A percentile compares a stretch with the other conserved stretches of the same genome.
These are phyloP conservation scores for Pythium brassicae DNA, from an alignment of 352 stramenopile species.

Conservation along the genomic window DNA sequence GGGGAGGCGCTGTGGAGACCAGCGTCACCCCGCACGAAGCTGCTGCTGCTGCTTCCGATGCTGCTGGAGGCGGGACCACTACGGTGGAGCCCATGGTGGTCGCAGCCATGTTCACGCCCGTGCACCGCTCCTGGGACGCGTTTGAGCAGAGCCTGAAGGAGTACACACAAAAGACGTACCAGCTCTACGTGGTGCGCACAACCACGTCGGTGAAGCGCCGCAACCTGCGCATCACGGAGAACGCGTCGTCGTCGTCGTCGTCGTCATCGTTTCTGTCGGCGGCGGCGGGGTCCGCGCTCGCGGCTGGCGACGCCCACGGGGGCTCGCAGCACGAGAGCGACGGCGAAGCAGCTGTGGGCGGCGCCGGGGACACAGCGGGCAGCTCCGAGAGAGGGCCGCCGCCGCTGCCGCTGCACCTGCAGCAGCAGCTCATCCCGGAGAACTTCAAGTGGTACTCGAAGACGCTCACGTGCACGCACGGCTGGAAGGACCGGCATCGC, in stretches of 20 bases:
- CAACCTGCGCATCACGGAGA: slow-evolving; percentile 64
- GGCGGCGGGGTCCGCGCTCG: too few relatives aligned
- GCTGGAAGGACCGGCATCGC: slow-evolving; percentile 68
- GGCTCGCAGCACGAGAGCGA: background rate
- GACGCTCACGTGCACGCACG: slow-evolving; percentile 77
- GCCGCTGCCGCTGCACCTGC: background rate
- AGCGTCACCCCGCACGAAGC: background rate
- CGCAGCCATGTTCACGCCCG: slow-evolving; percentile 36
- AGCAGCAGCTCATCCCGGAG: slow-evolving; percentile 53
- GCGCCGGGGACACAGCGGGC: background rate
- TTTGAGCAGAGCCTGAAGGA: slow-evolving; percentile 61
- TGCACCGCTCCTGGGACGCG: slow-evolving; percentile 58
- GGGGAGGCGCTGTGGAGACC: too few relatives aligned
- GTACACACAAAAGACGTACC: slow-evolving; percentile 59
- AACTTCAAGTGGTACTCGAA: slow-evolving; percentile 77
- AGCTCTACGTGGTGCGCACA: slow-evolving; percentile 74
- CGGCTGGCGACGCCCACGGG: background rate
- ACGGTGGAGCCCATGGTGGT: slow-evolving; percentile 14
- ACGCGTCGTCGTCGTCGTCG: slow-evolving; percentile 5
- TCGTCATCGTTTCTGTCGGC: background rate
- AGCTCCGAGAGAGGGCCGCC: background rate
- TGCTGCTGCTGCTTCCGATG: background rate
- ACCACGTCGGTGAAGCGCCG: slow-evolving; percentile 70
- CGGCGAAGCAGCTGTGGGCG: background rate
- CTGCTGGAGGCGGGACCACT: background rate